Conservation (phyloP, 495 filamentous ascomycete species). For the Umbilicaria muhlenbergii region DNA sequence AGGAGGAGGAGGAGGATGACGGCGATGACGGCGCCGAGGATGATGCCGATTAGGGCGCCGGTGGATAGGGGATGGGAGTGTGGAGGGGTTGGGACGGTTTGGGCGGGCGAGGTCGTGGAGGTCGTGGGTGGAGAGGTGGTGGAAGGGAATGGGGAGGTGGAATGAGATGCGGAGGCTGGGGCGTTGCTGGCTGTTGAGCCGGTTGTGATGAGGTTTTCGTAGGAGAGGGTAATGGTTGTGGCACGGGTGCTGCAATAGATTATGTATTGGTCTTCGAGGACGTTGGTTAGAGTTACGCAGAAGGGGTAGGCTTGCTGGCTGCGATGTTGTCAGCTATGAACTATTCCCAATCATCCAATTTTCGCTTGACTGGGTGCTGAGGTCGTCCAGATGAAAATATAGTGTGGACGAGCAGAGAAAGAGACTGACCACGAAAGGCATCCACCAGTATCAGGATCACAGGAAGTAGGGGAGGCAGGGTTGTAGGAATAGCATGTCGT, state of each 20-base stretch:
- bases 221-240: neutral
- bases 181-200: slow-evolving; percentile 18
- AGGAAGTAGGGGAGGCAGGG: neutral
- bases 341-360: neutral
- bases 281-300: neutral
- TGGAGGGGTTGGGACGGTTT: too few species aligned
- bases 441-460: slow-evolving; percentile 9
- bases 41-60: too few species aligned
- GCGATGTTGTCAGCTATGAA: neutral
- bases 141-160: neutral
- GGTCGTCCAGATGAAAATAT: too few species aligned
- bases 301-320: neutral
- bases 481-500: slow-evolving; percentile 7
- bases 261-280: neutral
- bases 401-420: neutral
- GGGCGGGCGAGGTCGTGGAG: neutral
- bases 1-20: neutral
- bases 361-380: too few species aligned
- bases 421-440: slow-evolving; percentile 5
- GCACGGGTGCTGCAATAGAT: neutral
- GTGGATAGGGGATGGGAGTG: too few species aligned
- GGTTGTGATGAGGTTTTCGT: slow-evolving; percentile 8
- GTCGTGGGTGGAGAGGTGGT: slow-evolving; percentile 3
- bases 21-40: neutral
- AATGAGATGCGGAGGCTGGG: slow-evolving; percentile 17